Conservation (phyloP, 106 monocot species). For the Xerophyta viscosa region DNA sequence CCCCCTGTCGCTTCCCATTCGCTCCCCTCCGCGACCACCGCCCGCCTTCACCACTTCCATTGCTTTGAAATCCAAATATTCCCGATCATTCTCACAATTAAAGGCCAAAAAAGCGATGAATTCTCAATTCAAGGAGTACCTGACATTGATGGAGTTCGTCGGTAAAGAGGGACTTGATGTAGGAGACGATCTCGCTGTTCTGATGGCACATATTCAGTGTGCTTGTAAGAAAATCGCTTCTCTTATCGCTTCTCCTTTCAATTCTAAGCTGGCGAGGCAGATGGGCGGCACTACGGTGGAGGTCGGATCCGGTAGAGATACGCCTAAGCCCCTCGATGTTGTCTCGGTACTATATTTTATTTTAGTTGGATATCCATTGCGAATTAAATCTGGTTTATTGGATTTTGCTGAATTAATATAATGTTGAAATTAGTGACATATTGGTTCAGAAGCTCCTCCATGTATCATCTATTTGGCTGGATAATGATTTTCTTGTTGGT, state of each 20-base stretch:
- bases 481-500: no score
- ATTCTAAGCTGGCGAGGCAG: conserved; percentile 17
- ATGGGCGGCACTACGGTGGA: neutral
- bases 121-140: neutral
- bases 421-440: no score
- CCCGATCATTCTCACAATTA: neutral
- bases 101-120: conserved; percentile 4
- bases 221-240: conserved; percentile 88
- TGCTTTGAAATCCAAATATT: neutral
- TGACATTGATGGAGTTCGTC: conserved; percentile 54
- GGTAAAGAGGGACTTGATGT: conserved; percentile 26
- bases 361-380: neutral
- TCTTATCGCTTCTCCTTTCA: conserved; percentile 73
- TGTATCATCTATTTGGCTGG: no score
- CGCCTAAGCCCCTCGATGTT: conserved; percentile 90
- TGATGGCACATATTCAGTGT: conserved; percentile 66
- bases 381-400: no score
- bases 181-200: conserved; percentile 58
- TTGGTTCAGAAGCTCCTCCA: no score
- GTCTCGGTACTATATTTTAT: conserved; percentile 40
- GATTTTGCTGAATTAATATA: no score
- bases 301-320: conserved; percentile 45
- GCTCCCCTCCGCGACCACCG: no score
- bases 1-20: no score
- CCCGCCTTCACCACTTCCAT: no score